Percentiles rank a stretch among this genome's conserved stretches.
These are phyloP conservation scores for Thalassiosira livingstoniorum DNA, from an alignment of 352 stramenopile genomes.

Conservation along the genomic window DNA sequence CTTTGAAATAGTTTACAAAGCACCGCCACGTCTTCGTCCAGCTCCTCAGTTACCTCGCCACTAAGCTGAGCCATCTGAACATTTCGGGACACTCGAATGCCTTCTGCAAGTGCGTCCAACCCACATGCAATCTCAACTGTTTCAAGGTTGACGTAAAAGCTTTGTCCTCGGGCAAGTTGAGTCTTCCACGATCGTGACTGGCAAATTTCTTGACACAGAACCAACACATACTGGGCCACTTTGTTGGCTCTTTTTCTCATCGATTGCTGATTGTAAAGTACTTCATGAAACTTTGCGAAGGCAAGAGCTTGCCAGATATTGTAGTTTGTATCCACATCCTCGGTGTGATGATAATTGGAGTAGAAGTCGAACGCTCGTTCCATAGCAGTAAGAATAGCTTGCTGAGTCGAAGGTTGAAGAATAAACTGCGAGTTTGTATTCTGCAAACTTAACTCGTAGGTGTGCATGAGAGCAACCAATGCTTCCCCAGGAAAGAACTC, in stretches of 20 bases:
- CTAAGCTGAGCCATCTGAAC: too few relatives aligned
- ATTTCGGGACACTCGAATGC: too few relatives aligned
- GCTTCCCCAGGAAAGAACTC: slow-evolving; percentile 67
- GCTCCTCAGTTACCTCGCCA: too few relatives aligned
- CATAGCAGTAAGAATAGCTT: slow-evolving; percentile 47
- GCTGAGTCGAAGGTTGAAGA: slow-evolving; percentile 3
- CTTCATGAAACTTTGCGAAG: slow-evolving; percentile 45
- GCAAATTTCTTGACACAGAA: slow-evolving; percentile 55
- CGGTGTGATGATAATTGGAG: slow-evolving; percentile 46
- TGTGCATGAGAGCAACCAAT: slow-evolving; percentile 58
- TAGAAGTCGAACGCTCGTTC: slow-evolving; percentile 61
- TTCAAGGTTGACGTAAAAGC: slow-evolving; percentile 66
- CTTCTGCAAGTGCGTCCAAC: slow-evolving; percentile 56
- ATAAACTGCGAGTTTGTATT: slow-evolving; percentile 10
- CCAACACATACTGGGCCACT: slow-evolving; percentile 37
- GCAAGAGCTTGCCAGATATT: slow-evolving; percentile 69
- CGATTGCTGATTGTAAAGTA: slow-evolving; percentile 1
- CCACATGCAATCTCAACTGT: slow-evolving; percentile 66
- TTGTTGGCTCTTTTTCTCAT: slow-evolving; percentile 7
- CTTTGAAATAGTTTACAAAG: background rate
- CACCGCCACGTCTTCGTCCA: background rate
- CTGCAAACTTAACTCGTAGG: slow-evolving; percentile 18
- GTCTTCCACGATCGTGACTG: slow-evolving; percentile 54
- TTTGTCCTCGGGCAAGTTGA: slow-evolving; percentile 45
- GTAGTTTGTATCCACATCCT: slow-evolving; percentile 57